These are phyloP conservation scores for Lactifluus echinatus DNA, from an alignment of 768 basidiomycete species.

Conservation along the genomic window DNA sequence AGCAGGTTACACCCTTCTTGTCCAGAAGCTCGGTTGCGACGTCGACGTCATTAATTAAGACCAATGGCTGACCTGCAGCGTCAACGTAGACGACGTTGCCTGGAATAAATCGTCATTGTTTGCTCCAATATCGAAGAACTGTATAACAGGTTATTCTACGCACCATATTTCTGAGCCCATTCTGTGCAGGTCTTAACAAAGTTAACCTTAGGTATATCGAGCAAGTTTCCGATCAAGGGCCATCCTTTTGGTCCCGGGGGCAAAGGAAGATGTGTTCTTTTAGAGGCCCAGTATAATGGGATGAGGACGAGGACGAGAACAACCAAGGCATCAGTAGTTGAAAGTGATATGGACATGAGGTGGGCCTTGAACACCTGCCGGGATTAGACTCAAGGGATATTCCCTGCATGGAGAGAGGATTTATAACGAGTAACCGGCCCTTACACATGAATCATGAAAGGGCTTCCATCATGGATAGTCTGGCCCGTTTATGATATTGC, in stretches of 20 bases:
- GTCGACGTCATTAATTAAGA: not conserved
- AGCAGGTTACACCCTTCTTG: not conserved
- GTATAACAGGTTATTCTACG: not conserved
- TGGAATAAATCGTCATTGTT: not conserved
- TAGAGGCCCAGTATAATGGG: not conserved
- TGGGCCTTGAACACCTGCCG: too few species aligned
- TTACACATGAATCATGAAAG: too few species aligned
- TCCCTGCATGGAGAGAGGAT: too few species aligned
- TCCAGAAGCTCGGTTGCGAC: slow-evolving; percentile 1
- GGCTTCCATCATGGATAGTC: too few species aligned
- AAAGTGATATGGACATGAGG: not conserved
- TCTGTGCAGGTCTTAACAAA: not conserved
- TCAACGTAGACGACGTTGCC: not conserved
- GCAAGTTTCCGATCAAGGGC: not conserved
- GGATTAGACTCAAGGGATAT: too few species aligned
- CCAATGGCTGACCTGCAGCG: not conserved
- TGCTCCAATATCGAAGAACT: not conserved
- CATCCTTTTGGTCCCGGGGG: slow-evolving; percentile 3
- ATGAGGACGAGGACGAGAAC: not conserved
- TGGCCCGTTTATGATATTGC: too few species aligned
- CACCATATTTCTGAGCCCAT: not conserved
- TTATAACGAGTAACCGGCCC: too few species aligned
- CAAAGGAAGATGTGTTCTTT: not conserved
- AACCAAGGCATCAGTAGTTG: not conserved
- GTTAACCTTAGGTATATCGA: not conserved